phyloP scores from a whole-genome alignment of 208 protist genomes.

The Acanthamoeba pearcei region DNA sequence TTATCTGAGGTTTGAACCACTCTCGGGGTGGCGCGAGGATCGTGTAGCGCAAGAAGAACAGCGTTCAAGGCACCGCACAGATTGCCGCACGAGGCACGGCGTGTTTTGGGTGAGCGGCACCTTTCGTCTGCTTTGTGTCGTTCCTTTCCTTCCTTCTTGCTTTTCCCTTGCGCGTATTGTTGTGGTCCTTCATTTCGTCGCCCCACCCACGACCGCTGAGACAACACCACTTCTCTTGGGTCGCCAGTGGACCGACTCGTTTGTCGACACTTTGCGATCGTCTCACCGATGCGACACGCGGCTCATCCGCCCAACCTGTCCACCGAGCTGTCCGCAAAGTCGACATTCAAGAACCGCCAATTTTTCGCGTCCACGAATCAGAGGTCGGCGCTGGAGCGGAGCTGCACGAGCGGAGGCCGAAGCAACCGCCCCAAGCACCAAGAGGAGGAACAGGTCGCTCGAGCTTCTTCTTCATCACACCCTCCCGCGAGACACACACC shows the following conservation, averaged over 20 bases:
- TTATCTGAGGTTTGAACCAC: too few relatives aligned
- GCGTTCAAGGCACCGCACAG: too few relatives aligned
- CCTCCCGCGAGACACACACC: slow-evolving; percentile 5
- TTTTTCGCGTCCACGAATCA: slow-evolving; percentile 10
- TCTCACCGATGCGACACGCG: not conserved
- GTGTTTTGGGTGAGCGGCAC: not conserved
- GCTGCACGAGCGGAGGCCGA: not conserved
- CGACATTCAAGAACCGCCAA: not conserved
- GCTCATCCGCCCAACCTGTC: not conserved
- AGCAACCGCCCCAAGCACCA: slow-evolving; percentile 3
- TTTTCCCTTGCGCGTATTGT: not conserved
- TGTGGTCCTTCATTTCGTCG: not conserved
- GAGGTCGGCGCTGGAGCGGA: not conserved
- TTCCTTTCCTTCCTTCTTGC: slow-evolving; percentile 2
- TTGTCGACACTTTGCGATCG: not conserved
- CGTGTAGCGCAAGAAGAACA: too few relatives aligned
- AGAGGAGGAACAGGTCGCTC: not conserved
- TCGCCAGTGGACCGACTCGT: not conserved
- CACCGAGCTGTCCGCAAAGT: not conserved
- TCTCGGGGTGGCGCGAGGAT: too few relatives aligned
- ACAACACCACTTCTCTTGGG: not conserved
- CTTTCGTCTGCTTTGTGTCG: not conserved
- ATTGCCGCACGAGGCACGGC: not conserved
- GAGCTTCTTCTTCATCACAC: slow-evolving; percentile 29
- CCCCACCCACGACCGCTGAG: not conserved